Percentiles rank a stretch among this genome's conserved stretches.
These are phyloP conservation scores for Apiospora koreana DNA, from an alignment of 2,329 filamentous ascomycete species.

Conservation along the genomic window DNA sequence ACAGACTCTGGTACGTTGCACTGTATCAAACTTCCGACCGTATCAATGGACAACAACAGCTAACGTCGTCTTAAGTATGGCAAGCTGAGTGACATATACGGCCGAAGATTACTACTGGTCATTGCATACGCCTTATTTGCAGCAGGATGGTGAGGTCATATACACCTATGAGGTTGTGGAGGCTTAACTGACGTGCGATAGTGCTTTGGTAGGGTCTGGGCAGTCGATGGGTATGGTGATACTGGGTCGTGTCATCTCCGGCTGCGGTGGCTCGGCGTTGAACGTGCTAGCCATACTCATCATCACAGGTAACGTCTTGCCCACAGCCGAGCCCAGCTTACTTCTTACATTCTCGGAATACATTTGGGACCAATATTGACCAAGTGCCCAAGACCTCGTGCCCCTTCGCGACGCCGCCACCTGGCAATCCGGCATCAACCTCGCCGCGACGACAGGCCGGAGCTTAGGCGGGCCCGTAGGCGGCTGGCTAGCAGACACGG, in stretches of 20 bases:
- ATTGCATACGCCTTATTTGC: slow-evolving; percentile 52
- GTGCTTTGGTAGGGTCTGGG: slow-evolving; percentile 41
- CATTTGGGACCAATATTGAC: background rate
- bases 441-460: slow-evolving; percentile 52
- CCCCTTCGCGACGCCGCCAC: slow-evolving; percentile 53
- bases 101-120: slow-evolving; percentile 52
- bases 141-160: slow-evolving; percentile 43
- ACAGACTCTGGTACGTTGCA: slow-evolving; percentile 8
- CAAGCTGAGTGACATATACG: slow-evolving; percentile 60
- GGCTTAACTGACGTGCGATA: background rate
- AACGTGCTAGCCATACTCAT: slow-evolving; percentile 51
- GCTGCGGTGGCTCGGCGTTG: slow-evolving; percentile 53
- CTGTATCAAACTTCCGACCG: background rate
- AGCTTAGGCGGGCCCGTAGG: slow-evolving; percentile 58
- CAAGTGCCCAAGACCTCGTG: slow-evolving; percentile 53
- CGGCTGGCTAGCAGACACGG: slow-evolving; percentile 60
- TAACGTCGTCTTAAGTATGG: slow-evolving; percentile 40
- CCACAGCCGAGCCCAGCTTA: no score
- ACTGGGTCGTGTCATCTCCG: slow-evolving; percentile 51
- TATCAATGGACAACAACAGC: background rate
- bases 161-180: background rate
- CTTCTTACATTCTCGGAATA: no score
- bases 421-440: slow-evolving; percentile 55
- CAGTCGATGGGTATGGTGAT: slow-evolving; percentile 50
- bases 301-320: slow-evolving; percentile 43